Base-by-base conservation (phyloP, 2,329 filamentous ascomycete species). In the Didymella exigua region DNA sequence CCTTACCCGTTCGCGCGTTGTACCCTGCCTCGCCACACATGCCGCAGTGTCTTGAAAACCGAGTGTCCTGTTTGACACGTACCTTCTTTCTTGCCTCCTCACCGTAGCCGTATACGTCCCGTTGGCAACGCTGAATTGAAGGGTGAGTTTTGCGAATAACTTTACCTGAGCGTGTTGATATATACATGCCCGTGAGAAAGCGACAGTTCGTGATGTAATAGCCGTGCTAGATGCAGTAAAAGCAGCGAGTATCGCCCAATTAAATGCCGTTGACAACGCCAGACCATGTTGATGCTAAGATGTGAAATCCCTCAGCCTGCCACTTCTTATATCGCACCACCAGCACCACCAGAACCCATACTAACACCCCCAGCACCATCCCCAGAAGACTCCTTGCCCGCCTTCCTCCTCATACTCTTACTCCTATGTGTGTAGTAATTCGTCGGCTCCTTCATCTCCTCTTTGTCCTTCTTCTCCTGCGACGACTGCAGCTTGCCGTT, bases 361-460 rank as follows among this genome's bases (percentile, higher is more conserved):
- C 47, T 49, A 14, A 49, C 47, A 9, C 50, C 58, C 13, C 58
- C 60, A 10, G 55, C 50, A 16, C 58, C 52, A 29, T 36, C 52
- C 19, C 19, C 27, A 11, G 44, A 45, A 18, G 44, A 47, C 5
- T 56, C 60, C 38, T 63, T 64, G n/a, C 62, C 67, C 8, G 69
- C 70, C 59, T 73, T 73, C 46, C 63, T 51, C 6, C 70, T 56
- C 68, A 71, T 70, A 23, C 65, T 70, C 61, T 72, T 72, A 30
- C 69, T 72, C 2, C 71, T 63, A 30, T 66, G 63, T 31, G 65
- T 55, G 56, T 73, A 73, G 58, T 73, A 73, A 31, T 72, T 72
- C 11, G 52, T 42, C 2, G 71, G 71, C 34, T 73, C 71, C 54
- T 70, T 68, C 70, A 73, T 71, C 43, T 73, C 62, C n/a, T 55